phyloP scores from a whole-genome alignment of 495 filamentous ascomycete genomes.

The Filosporella fistucella region DNA sequence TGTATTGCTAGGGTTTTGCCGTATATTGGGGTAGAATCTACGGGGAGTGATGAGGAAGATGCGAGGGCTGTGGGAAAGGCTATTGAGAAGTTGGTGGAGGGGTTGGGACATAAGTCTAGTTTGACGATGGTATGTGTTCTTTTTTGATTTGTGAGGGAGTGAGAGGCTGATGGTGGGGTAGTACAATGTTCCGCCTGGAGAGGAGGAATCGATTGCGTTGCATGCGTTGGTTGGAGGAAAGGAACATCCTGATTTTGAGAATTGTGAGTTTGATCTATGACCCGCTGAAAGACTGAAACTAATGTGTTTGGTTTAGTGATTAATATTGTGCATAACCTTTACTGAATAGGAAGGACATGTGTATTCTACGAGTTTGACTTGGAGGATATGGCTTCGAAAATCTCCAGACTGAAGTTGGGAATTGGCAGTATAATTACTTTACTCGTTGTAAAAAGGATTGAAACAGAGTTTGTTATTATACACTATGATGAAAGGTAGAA shows the following conservation, averaged over 20 bases:
- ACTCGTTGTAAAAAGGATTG: no score
- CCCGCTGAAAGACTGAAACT: neutral
- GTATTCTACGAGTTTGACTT: no score
- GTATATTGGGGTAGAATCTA: slow-evolving; percentile 28
- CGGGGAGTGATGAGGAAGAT: slow-evolving; percentile 27
- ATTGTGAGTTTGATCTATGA: neutral
- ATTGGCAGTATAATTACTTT: no score
- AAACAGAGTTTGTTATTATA: no score
- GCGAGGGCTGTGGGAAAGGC: slow-evolving; percentile 14
- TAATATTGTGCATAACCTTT: slow-evolving; percentile 6
- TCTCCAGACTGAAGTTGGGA: no score
- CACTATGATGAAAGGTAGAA: no score
- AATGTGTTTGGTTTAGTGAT: slow-evolving; percentile 1
- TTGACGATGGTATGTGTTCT: slow-evolving; percentile 11
- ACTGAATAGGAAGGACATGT: no score
- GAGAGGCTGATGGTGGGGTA: neutral
- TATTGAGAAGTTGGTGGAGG: slow-evolving; percentile 28
- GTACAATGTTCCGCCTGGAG: slow-evolving; percentile 11
- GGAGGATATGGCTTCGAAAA: no score
- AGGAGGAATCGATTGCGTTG: slow-evolving; percentile 10
- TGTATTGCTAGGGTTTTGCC: slow-evolving; percentile 37
- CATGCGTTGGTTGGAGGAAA: slow-evolving; percentile 9
- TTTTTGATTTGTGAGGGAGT: neutral
- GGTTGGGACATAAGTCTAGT: slow-evolving; percentile 28
- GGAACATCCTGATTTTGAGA: slow-evolving; percentile 14